phyloP scores from a whole-genome alignment of 306 rosid species.

The Prunus davidiana region DNA sequence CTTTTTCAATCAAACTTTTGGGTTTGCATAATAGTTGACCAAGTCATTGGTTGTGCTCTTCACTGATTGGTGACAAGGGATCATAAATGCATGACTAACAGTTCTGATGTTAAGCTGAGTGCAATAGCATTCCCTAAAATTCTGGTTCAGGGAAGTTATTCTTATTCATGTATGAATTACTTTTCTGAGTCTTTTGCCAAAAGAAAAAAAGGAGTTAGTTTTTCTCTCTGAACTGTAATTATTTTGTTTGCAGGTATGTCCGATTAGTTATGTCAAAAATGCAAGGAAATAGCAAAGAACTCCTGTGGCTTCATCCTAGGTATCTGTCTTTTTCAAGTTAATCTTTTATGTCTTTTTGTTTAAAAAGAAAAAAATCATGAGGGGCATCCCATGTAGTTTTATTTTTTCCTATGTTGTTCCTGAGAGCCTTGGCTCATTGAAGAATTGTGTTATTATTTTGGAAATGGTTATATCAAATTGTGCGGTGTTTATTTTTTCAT shows the following conservation, averaged over 20 bases:
- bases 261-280: conserved; percentile 65
- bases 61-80: background rate
- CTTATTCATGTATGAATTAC: background rate
- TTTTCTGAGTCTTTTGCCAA: background rate
- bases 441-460: background rate
- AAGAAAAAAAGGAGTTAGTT: background rate
- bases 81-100: background rate
- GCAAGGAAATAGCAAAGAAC: conserved; percentile 62
- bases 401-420: conserved; percentile 17
- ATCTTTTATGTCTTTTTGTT: background rate
- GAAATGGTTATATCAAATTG: background rate
- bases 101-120: background rate
- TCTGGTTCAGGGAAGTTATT: background rate
- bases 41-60: background rate
- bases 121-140: background rate
- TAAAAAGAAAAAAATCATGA: background rate
- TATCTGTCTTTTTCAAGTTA: conserved; percentile 3
- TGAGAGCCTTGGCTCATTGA: conserved; percentile 8
- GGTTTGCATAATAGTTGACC: background rate
- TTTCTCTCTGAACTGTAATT: background rate
- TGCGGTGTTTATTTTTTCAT: background rate
- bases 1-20: no score
- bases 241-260: conserved; percentile 63
- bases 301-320: conserved; percentile 72
- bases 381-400: background rate